Conservation (phyloP, 1,284 basidiomycete genomes). For the Trichosporon asahii region DNA sequence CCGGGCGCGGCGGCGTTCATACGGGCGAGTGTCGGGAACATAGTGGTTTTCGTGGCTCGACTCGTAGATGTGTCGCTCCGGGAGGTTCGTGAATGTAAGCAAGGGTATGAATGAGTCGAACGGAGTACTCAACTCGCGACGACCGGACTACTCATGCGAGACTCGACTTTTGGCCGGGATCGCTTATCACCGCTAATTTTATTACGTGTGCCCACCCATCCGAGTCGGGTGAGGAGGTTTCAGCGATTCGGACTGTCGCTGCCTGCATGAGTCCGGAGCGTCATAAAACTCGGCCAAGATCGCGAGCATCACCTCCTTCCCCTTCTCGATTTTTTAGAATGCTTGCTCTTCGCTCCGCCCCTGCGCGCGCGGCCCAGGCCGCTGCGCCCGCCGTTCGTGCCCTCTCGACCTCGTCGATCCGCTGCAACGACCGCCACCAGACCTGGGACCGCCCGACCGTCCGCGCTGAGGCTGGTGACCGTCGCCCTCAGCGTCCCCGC, state of each 20-base stretch:
- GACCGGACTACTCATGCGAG: not conserved
- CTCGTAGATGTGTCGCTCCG: not conserved
- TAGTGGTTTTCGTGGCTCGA: conserved; percentile 10
- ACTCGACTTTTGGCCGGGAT: not conserved
- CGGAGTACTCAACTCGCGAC: not conserved
- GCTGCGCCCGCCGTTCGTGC: not conserved
- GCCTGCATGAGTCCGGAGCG: not conserved
- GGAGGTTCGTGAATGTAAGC: not conserved
- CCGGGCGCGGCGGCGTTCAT: conserved; percentile 12
- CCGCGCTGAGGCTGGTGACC: not conserved
- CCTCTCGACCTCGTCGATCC: not conserved
- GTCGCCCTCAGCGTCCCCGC: not conserved
- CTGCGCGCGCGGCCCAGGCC: not conserved
- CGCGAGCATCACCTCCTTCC: not conserved
- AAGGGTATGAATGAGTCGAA: not conserved
- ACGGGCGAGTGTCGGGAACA: conserved; percentile 19
- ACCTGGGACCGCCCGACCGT: not conserved
- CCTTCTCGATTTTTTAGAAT: not conserved
- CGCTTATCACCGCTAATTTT: not conserved
- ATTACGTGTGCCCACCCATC: conserved; percentile 13
- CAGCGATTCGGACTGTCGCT: not conserved
- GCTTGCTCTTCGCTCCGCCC: conserved; percentile 3
- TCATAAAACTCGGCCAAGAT: not conserved
- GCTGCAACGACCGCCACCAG: not conserved
- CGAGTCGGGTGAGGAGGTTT: not conserved